Evolutionary conservation across 2,329 filamentous ascomycete genomes (phyloP).

Genomic region (Ceratocystis alfenasii): DNA sequence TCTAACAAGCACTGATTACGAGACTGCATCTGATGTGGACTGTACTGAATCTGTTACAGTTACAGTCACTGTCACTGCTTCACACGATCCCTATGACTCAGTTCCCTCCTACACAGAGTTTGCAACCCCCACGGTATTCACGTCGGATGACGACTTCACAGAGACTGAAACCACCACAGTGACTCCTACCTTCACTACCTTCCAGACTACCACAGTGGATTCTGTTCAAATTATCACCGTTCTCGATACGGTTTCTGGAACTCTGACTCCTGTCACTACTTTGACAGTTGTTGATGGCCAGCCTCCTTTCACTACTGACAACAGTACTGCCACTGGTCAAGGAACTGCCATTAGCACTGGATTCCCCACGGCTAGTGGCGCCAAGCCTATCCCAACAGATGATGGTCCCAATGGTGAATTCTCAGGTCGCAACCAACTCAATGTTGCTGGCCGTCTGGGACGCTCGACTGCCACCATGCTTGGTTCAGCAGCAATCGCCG

Average conservation of each 20-base stretch:
- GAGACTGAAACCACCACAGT: slow-evolving; percentile 16
- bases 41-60: slow-evolving; percentile 14
- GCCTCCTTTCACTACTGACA: slow-evolving; percentile 17
- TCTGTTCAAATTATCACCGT: slow-evolving; percentile 17
- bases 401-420: slow-evolving; percentile 1
- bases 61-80: slow-evolving; percentile 20
- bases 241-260: slow-evolving; percentile 15
- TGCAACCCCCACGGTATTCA: neutral
- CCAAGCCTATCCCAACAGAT: neutral
- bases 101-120: neutral
- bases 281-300: slow-evolving; percentile 19
- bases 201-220: slow-evolving; percentile 16
- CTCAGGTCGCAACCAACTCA: slow-evolving; percentile 11
- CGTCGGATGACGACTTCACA: neutral
- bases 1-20: slow-evolving; percentile 13
- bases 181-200: slow-evolving; percentile 16
- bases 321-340: slow-evolving; percentile 11
- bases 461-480: slow-evolving; percentile 3
- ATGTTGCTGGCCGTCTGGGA: neutral
- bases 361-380: neutral
- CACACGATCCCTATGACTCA: neutral
- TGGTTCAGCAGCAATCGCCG: neutral
- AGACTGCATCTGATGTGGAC: neutral
- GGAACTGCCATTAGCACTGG: slow-evolving; percentile 10
- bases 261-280: slow-evolving; percentile 17